Conservation (phyloP, 805 yeast species). For the Kazachstania kunashirensis region DNA sequence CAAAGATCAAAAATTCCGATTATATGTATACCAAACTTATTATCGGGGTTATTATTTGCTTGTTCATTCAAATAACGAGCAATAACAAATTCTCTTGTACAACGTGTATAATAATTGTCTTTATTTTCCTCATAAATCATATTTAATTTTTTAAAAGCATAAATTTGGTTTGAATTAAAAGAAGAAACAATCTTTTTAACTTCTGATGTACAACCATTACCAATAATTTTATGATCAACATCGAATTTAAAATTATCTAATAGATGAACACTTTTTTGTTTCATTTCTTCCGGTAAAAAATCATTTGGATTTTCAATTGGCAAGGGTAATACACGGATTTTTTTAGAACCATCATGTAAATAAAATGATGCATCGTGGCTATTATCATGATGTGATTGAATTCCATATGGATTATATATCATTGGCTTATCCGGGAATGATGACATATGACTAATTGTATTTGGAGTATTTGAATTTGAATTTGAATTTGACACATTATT, state of each 20-base stretch:
- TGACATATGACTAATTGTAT: background rate
- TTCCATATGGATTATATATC: constrained; percentile 59
- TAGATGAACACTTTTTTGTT: constrained; percentile 40
- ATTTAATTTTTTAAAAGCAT: constrained; percentile 58
- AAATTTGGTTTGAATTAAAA: constrained; percentile 22
- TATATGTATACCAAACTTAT: constrained; percentile 4
- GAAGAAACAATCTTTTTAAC: constrained; percentile 40
- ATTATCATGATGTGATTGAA: constrained; percentile 1
- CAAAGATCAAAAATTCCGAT: constrained; percentile 10
- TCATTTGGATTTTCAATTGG: constrained; percentile 62
- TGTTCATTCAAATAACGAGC: constrained; percentile 40
- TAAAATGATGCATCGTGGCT: constrained; percentile 23
- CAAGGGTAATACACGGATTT: constrained; percentile 41
- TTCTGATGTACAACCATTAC: constrained; percentile 64
- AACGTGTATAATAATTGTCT: constrained; percentile 54
- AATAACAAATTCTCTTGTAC: constrained; percentile 53
- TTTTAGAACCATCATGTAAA: constrained; percentile 28
- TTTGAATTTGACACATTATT: background rate
- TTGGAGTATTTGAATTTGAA: background rate
- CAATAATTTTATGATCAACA: constrained; percentile 41
- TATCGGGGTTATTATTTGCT: background rate
- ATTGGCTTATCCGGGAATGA: constrained; percentile 30
- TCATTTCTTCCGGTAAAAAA: constrained; percentile 44
- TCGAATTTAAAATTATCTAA: constrained; percentile 46
- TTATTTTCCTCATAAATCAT: constrained; percentile 54